Evolutionary conservation across 148 eudicot genomes (phyloP), one percentile per base, ranked within the genome.

Genomic region (Limonium bicolor): DNA sequence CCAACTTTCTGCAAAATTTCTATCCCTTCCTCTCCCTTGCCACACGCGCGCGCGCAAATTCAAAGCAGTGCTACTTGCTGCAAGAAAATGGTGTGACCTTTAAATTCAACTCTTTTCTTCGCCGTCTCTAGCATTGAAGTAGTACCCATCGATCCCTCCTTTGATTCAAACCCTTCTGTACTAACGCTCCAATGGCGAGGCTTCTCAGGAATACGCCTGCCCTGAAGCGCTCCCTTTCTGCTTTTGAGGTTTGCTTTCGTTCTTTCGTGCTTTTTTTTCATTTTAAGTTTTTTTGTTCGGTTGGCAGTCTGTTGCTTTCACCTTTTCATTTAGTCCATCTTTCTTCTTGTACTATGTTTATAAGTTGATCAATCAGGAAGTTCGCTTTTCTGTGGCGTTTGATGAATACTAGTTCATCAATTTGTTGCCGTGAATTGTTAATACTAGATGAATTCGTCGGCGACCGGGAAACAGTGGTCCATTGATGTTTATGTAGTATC

Each of bases 131-230:
- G 3, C 1, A 8, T 43, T 43, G 19, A 12, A 43, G 8, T 23
- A 13, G 13, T 11, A 2, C 7, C 29, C 24, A 43, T 18, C 29
- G n/a, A n/a, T 23, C 30, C 20, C 14, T 5, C 27, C 8, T 22
- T 43, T 43, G 30, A 24, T 6, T 22, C n/a, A 23, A 13, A 43
- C 24, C 19, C 27, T 32, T 48, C 21, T 12, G 3, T 40, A 9
- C 38, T 15, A 27, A 23, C 15, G 21, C 20, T 41, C 20, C 52
- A 23, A 76, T 76, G 83, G 59, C 75, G 46, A 59, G 54, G 62
- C 70, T 76, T 60, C 60, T 76, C 49, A 74, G 74, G 32, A 65
- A 56, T 39, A 54, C 67, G 27, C 51, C 58, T 6, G 20, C 50
- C 14, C 50, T 65, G 12, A 64, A 55, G 25, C 77, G 58, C 51